phyloP scores from a whole-genome alignment of 805 yeast species.

The Zygotorulaspora florentina region DNA sequence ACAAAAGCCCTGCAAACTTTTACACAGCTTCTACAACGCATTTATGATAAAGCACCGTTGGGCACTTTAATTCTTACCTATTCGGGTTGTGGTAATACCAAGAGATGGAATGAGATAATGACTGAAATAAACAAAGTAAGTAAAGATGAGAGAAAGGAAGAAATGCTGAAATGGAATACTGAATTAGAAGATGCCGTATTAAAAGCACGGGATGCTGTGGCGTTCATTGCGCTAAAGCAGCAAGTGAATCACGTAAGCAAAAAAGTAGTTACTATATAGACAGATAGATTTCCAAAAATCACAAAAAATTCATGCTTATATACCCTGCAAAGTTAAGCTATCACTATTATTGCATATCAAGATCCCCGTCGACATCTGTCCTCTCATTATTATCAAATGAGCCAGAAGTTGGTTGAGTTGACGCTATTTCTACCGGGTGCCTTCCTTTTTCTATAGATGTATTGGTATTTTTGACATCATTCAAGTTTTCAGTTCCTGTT shows the following conservation, averaged over 20 bases:
- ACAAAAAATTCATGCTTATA: not conserved
- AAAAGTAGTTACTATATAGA: not conserved
- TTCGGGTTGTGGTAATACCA: slow-evolving; percentile 61
- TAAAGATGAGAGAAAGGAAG: slow-evolving; percentile 37
- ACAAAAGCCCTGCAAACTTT: slow-evolving; percentile 30
- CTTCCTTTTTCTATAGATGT: not conserved
- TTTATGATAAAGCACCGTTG: slow-evolving; percentile 52
- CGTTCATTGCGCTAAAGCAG: slow-evolving; percentile 48
- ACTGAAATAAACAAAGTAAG: slow-evolving; percentile 41
- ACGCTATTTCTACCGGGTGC: not conserved
- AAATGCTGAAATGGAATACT: slow-evolving; percentile 42
- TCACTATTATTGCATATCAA: slow-evolving; percentile 3
- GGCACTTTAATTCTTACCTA: slow-evolving; percentile 58
- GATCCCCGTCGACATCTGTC: slow-evolving; percentile 8
- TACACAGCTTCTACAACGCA: slow-evolving; percentile 41
- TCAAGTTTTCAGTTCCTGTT: not conserved
- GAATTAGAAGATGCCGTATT: slow-evolving; percentile 45
- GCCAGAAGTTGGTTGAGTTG: not conserved
- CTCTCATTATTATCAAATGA: not conserved
- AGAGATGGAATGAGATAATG: slow-evolving; percentile 40
- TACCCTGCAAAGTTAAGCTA: not conserved
- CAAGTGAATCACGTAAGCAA: not conserved
- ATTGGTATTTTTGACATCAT: not conserved
- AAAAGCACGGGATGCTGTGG: slow-evolving; percentile 57
- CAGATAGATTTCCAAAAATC: not conserved